Evolutionary conservation across 805 yeast genomes (phyloP).

Genomic region (Cyberlindnera subsufficiens): DNA sequence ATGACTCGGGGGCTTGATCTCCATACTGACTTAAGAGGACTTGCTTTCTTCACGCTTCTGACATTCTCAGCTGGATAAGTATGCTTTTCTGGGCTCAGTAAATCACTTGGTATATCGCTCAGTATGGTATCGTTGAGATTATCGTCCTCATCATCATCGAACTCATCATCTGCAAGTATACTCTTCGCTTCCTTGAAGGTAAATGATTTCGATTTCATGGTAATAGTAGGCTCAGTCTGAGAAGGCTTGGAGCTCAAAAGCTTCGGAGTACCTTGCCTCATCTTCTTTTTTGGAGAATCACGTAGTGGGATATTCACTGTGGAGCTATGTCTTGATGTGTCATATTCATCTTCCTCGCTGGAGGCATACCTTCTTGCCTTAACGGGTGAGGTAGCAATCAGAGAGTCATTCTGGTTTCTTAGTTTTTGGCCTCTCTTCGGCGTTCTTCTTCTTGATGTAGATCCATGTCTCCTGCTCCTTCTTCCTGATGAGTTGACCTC

Average conservation of each 20-base stretch:
- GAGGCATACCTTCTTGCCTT: conserved; percentile 13
- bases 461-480: too few species aligned
- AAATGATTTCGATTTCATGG: neutral
- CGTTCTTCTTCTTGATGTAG: too few species aligned
- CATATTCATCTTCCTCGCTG: conserved; percentile 11
- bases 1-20: too few species aligned
- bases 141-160: neutral
- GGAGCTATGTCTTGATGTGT: conserved; percentile 2
- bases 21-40: too few species aligned
- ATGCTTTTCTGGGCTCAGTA: conserved; percentile 23
- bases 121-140: conserved; percentile 12
- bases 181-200: neutral
- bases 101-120: conserved; percentile 20
- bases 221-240: neutral
- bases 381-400: conserved; percentile 20
- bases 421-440: too few species aligned
- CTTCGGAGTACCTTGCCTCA: conserved; percentile 22
- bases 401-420: conserved; percentile 13
- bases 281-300: conserved; percentile 16
- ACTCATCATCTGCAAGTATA: conserved; percentile 2
- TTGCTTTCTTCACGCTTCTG: neutral
- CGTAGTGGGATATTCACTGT: conserved; percentile 15
- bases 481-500: too few species aligned
- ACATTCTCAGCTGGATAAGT: conserved; percentile 15
- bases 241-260: conserved; percentile 2